phyloP scores from a whole-genome alignment of 1,139 yeast species.

The Yamadazyma pseudoaaseri region DNA sequence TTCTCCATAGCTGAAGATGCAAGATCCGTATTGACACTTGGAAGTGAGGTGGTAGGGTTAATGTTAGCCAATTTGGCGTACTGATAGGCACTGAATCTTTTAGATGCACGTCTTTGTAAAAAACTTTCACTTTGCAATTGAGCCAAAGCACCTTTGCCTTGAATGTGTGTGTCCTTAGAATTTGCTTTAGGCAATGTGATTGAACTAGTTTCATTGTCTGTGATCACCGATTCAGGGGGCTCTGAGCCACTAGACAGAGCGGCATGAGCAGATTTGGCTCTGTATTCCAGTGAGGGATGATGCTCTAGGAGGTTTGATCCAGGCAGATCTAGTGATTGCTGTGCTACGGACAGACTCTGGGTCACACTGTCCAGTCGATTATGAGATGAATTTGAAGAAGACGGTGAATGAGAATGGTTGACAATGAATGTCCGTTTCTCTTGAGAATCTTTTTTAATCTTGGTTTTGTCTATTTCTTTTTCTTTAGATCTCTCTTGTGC shows the following conservation, averaged over 20 bases:
- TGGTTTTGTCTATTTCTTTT: not conserved
- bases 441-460: not conserved
- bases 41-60: constrained; percentile 28
- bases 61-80: constrained; percentile 71
- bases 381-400: constrained; percentile 2
- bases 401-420: constrained; percentile 1
- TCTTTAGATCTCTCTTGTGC: constrained; percentile 5
- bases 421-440: not conserved
- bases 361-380: constrained; percentile 1
- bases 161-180: constrained; percentile 1
- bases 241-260: not conserved
- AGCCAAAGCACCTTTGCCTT: constrained; percentile 12
- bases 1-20: constrained; percentile 11
- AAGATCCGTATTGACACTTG: constrained; percentile 14
- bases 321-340: not conserved
- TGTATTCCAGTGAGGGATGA: constrained; percentile 3
- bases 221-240: constrained; percentile 1
- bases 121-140: constrained; percentile 17
- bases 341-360: constrained; percentile 2
- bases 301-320: constrained; percentile 5
- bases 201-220: not conserved
- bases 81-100: constrained; percentile 90
- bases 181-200: constrained; percentile 3
- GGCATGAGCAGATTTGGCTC: not conserved
- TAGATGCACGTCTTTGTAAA: constrained; percentile 85